Conservation (phyloP, 495 filamentous ascomycete genomes). For the Aspergillus nidulans region DNA sequence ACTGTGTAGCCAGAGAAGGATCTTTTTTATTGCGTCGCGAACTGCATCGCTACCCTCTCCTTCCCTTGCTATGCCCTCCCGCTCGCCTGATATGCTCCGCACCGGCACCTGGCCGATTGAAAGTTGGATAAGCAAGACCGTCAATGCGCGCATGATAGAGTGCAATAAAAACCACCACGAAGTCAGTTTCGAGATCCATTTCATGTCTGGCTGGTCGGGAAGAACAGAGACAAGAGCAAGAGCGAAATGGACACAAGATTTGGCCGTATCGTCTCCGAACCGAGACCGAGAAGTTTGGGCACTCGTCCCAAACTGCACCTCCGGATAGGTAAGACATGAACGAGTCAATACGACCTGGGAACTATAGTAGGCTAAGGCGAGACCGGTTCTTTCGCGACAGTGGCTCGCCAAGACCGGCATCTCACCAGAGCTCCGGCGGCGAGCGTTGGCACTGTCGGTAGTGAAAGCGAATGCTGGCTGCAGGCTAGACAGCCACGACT, state of each 20-base stretch:
- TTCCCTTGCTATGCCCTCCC: no score
- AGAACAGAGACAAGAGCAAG: background rate
- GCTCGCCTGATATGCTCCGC: no score
- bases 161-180: background rate
- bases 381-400: no score
- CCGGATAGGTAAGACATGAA: no score
- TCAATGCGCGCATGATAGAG: background rate
- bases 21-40: background rate
- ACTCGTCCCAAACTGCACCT: no score
- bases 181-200: background rate
- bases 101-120: background rate
- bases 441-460: no score
- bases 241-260: background rate
- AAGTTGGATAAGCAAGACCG: background rate
- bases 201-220: background rate
- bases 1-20: background rate
- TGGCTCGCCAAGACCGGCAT: no score
- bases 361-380: no score
- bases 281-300: background rate
- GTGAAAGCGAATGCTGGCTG: no score
- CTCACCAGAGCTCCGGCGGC: no score
- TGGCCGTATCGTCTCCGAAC: background rate
- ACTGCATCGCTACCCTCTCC: background rate
- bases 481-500: no score
- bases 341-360: no score